phyloP scores from a whole-genome alignment of 768 basidiomycete genomes.

The Tylopilus vinaceipallidus region DNA sequence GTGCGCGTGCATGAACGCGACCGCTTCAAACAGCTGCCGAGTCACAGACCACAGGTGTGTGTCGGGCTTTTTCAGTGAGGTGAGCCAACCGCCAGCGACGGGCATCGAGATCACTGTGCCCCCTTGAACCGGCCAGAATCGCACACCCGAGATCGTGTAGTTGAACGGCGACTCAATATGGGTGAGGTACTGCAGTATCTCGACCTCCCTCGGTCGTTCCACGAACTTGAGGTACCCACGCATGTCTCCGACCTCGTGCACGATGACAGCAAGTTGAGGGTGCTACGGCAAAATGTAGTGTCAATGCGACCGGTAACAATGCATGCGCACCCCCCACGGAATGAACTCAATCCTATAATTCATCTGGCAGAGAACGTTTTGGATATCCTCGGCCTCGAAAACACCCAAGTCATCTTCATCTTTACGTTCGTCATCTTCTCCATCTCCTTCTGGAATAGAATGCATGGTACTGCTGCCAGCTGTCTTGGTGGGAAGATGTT shows the following conservation, averaged over 20 bases:
- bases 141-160: constrained; percentile 5
- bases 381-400: constrained; percentile 3
- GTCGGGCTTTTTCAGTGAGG: background rate
- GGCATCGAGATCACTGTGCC: constrained; percentile 1
- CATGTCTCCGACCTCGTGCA: background rate
- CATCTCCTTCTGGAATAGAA: background rate
- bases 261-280: constrained; percentile 9
- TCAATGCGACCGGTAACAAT: background rate
- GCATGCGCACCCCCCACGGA: background rate
- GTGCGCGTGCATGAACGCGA: constrained; percentile 16
- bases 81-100: background rate
- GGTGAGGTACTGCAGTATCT: constrained; percentile 8
- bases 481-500: too few species aligned
- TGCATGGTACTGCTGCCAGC: background rate
- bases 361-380: background rate
- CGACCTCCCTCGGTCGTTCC: background rate
- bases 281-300: constrained; percentile 7
- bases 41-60: background rate
- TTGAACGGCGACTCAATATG: constrained; percentile 4
- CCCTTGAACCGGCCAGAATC: constrained; percentile 1
- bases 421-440: background rate
- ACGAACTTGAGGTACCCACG: constrained; percentile 13
- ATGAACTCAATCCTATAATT: background rate
- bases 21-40: background rate
- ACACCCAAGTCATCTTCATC: background rate